Base-by-base conservation (phyloP, 257 asterid species). In the Cordia subcordata region DNA sequence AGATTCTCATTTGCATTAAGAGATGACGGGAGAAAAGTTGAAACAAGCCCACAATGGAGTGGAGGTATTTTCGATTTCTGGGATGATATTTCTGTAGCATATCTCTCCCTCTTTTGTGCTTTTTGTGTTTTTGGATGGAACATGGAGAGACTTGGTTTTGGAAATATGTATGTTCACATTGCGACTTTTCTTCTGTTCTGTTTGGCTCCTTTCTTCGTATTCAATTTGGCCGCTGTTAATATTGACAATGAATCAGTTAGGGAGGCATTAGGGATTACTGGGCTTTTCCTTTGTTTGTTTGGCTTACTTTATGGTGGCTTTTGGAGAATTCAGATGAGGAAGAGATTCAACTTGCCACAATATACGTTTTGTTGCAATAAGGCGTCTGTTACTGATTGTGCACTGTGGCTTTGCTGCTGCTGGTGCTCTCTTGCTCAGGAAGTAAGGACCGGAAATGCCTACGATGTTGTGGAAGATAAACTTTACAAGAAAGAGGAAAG, bases 61-160 rank as follows among this genome's bases (percentile, higher is more conserved):
- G 97, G 97, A 23, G 90, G 97, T 14, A 58, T 90, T 69, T 78
- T 90, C 59, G 94, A 90, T 68, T 68, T 90, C 46, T 90, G 97
- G 97, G 84, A 90, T 13, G 97, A 90, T 53, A 83, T 90, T 63
- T 90, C 97, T 4, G 62, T 80, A 52, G 95, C 97, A 38, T 90
- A 85, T 68, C 90, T 90, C 56, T 90, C 96, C 8, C 40, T 90
- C 46, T 90, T 85, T 78, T 90, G 97, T 53, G 76, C 82, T 64
- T 87, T 90, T 70, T 87, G 97, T 56, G 95, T 90, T n/a, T 90
- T 90, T 16, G 97, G 96, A 32, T 81, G 97, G 97, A 90, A 90
- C 49, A 90, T 87, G 97, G 97, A 87, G 80, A 82, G 96, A 27
- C 85, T 87, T 12, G 97, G 96, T 49, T 80, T 90, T 46, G 97